These are phyloP conservation scores for Eimeria falciformis DNA, from an alignment of 169 alveolate genomes.

Conservation along the genomic window DNA sequence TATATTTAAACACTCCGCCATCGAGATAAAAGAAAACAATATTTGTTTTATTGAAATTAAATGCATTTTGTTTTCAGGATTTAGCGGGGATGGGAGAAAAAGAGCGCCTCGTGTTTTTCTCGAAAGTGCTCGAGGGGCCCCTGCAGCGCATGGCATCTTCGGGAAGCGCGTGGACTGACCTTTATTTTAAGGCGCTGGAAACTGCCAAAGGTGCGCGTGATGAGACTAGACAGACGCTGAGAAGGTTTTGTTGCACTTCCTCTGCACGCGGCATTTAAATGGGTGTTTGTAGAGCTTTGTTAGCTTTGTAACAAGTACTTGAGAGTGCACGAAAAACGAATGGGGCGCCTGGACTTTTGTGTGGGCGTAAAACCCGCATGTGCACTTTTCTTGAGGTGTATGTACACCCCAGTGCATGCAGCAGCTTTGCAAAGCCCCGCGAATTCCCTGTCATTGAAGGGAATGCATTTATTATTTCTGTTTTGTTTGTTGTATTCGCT, in stretches of 20 bases:
- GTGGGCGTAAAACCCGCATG: too few species aligned
- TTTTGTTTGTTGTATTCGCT: background rate
- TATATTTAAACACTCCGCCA: too few species aligned
- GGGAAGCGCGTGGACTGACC: constrained; percentile 53
- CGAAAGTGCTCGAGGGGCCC: constrained; percentile 76
- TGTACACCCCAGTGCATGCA: background rate
- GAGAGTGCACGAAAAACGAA: too few species aligned
- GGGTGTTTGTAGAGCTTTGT: background rate
- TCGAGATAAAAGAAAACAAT: too few species aligned
- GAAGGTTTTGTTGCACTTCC: background rate
- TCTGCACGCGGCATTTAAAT: background rate
- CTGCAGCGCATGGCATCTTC: constrained; percentile 40
- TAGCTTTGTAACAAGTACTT: too few species aligned
- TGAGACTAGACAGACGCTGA: background rate
- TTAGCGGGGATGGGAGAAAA: constrained; percentile 47
- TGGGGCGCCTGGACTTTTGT: too few species aligned
- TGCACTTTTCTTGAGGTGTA: background rate
- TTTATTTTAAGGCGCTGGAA: constrained; percentile 69
- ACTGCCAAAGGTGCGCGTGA: constrained; percentile 30
- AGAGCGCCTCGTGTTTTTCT: constrained; percentile 49
- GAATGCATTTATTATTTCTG: background rate
- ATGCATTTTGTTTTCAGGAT: background rate
- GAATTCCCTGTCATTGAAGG: too few species aligned
- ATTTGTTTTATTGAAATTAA: too few species aligned
- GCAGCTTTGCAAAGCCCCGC: background rate